These are phyloP conservation scores for Myrica gale DNA, from an alignment of 306 rosid genomes.

Conservation along the genomic window DNA sequence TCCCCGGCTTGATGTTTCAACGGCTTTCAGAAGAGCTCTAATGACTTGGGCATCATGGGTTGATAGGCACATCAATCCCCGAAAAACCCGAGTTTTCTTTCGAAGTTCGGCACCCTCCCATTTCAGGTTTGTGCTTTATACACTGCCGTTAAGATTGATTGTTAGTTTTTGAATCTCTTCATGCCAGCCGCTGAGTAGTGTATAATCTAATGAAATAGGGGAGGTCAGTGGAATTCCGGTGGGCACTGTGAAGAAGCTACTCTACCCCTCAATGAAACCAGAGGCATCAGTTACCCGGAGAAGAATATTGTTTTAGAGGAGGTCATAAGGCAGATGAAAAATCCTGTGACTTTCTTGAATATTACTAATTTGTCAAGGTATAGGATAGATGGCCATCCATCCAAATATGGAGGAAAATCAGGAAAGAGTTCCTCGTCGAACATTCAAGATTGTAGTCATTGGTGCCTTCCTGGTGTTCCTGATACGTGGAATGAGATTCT, in stretches of 20 bases:
- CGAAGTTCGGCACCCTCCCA: conserved; percentile 89
- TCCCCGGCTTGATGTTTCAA: conserved; percentile 63
- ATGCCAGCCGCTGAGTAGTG: conserved; percentile 11
- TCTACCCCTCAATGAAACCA: conserved; percentile 51
- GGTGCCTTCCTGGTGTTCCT: conserved; percentile 98
- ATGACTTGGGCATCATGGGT: conserved; percentile 87
- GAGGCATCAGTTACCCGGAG: conserved; percentile 36
- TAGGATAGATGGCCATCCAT: conserved; percentile 85
- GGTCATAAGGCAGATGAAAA: conserved; percentile 66
- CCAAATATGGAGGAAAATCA: conserved; percentile 58
- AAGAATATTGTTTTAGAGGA: conserved; percentile 58
- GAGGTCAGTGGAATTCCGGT: conserved; percentile 90
- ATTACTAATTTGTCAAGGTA: conserved; percentile 68
- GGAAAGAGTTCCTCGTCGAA: conserved; percentile 30
- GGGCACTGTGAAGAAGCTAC: conserved; percentile 80
- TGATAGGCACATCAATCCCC: conserved; percentile 57
- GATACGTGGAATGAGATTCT: conserved; percentile 81
- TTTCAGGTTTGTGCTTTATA: conserved; percentile 66
- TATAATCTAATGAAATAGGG: conserved; percentile 47
- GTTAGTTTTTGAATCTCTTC: neutral
- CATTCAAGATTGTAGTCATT: conserved; percentile 91
- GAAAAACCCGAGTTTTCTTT: conserved; percentile 73
- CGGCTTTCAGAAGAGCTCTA: conserved; percentile 73
- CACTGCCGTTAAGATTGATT: neutral
- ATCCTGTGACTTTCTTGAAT: conserved; percentile 68